Conservation (phyloP, 768 basidiomycete species). For the Lentinula aciculospora region DNA sequence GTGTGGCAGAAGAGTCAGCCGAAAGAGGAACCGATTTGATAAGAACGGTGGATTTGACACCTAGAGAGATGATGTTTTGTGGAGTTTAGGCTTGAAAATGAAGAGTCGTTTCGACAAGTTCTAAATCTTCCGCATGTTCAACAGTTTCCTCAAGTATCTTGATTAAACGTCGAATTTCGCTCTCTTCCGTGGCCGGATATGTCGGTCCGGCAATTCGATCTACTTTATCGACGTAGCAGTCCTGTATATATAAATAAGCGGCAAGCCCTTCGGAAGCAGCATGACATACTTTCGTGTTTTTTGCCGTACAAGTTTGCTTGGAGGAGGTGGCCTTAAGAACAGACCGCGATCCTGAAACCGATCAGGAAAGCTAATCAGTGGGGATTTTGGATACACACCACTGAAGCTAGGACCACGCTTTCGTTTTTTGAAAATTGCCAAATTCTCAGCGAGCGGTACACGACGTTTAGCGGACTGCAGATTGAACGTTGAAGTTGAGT, state of each 20-base stretch:
- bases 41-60: background rate
- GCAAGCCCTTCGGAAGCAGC: no score
- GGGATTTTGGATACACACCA: background rate
- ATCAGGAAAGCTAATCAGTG: background rate
- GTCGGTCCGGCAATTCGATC: background rate
- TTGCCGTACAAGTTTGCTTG: background rate
- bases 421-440: background rate
- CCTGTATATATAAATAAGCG: background rate
- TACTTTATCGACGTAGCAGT: background rate
- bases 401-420: background rate
- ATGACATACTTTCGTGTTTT: background rate
- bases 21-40: background rate
- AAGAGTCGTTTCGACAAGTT: background rate
- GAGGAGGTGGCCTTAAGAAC: background rate
- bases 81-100: background rate
- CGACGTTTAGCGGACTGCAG: background rate
- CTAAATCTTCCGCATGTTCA: background rate
- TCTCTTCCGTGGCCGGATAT: background rate
- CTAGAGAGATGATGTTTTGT: background rate
- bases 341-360: background rate
- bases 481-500: background rate
- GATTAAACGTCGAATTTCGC: background rate
- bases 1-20: background rate
- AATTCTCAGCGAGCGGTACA: background rate
- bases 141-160: background rate